Base-by-base conservation (phyloP, 2,329 filamentous ascomycete species). In the Epicoccum sorghinum region DNA sequence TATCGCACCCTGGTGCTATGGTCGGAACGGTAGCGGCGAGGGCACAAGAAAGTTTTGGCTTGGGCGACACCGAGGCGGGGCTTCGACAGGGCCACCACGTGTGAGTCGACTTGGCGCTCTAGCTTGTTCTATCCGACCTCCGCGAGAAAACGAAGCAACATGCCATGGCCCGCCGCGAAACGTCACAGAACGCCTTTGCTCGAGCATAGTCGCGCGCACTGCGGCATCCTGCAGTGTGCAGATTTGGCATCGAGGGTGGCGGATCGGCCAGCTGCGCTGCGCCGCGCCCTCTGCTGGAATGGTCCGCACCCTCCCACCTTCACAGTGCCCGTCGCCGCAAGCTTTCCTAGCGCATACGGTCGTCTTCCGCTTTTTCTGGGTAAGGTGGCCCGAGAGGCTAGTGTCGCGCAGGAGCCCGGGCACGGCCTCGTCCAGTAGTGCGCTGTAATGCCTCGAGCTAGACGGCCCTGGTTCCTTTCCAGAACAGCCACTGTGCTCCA, bases 21-120 rank as follows among this genome's bases (percentile, higher is more conserved):
- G 38, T 56, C 48, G 40, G 32, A 42, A 47, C 41, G 32, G 45
- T 43, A 46, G 52, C 33, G 40, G 41, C 52, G 43, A 58, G 30
- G 23, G 36, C 35, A 37, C 35, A 45, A 36, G 49, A 41, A 40
- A 41, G 41, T 45, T 41, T 42, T 25, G 4, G 24, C 25, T 29
- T 52, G 38, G 37, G 44, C 39, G 18, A 44, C 44, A 39, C 40
- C 40, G 51, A 54, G 45, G 29, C 40, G 40, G 44, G 51, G 40
- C 51, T 32, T 47, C 35, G 50, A 52, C 65, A 66, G 60, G 65
- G 63, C 48, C 47, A 52, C 65, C 65, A 68, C 65, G 65, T 68
- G 65, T 29, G 52, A 24, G 40, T 18, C 33, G 36, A 12, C 52
- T 56, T 56, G 53, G 53, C 53, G 36, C 29, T 1, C 44, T 47